Evolutionary conservation across 495 filamentous ascomycete species (phyloP), one percentile per base, ranked within the genome.

Genomic region (Hypoxylon crocopeplum): DNA sequence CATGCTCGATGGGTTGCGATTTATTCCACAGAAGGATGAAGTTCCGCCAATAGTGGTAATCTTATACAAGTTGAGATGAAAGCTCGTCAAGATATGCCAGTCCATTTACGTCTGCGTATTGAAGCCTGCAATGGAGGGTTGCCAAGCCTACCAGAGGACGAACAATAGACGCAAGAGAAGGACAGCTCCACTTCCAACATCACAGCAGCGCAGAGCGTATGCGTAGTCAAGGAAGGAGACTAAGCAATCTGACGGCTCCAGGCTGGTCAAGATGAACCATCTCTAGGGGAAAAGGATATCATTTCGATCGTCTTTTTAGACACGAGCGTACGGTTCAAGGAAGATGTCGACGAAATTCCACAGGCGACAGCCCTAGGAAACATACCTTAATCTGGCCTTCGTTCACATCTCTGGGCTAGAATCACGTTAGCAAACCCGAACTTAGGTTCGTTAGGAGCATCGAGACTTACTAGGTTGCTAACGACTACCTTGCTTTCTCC

Each of bases 321-420:
- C 72, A 74, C 51, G 72, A 72, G 71, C 41, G 62, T 56, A 65
- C 56, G 66, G 60, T 69, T 71, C 57, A 77, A 69, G 72, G 66
- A 71, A 75, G 69, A 71, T 73, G 74, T 78, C 81, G 80, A 82
- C 71, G 62, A 77, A 77, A 83, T 71, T 79, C 79, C 75, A 71
- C 72, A 75, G 78, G 78, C 77, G 58, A 71, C 56, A 57, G 71
- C 75, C 79, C 75, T 80, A 77, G 81, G 88, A 86, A 91, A 98
- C 94, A 92, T 98, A 98, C 94, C 95, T 98, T 97, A 80, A 98
- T 92, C 86, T 91, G 89, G 75, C 71, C 77, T 80, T 97, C 94
- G 79, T 84, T 88, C 75, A 98, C 91, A 88, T 98, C 94, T 78
- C 84, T 82, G 71, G 94, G 94, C 92, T 98, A 61, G 12, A 33